These are phyloP conservation scores for Vanderwaltozyma polyspora DNA, from an alignment of 805 yeast species.

Conservation along the genomic window DNA sequence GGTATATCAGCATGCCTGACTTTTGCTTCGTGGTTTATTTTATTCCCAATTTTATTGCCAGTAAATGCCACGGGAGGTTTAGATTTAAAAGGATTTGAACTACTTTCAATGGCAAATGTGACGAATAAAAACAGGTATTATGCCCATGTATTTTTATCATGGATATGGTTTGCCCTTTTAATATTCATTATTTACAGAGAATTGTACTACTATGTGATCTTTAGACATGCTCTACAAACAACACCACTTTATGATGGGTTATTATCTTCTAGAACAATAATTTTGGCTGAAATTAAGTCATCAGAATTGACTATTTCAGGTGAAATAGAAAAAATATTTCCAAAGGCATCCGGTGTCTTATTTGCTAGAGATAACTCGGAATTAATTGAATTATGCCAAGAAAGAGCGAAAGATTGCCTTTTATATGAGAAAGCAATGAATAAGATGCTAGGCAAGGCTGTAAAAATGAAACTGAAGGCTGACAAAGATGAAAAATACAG, in stretches of 20 bases:
- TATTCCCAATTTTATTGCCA: conserved; percentile 64
- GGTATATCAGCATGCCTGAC: conserved; percentile 44
- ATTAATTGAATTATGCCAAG: conserved; percentile 44
- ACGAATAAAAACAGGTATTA: conserved; percentile 50
- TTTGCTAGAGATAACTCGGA: conserved; percentile 54
- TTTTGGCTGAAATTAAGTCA: conserved; percentile 57
- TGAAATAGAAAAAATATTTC: conserved; percentile 47
- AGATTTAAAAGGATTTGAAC: conserved; percentile 45
- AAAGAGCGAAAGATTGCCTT: conserved; percentile 47
- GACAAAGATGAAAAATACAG: conserved; percentile 43
- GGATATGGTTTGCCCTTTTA: conserved; percentile 60
- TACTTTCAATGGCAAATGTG: conserved; percentile 54
- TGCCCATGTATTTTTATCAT: conserved; percentile 67
- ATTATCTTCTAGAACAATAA: conserved; percentile 58
- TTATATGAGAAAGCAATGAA: conserved; percentile 61
- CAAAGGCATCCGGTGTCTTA: conserved; percentile 47
- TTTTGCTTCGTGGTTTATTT: conserved; percentile 39
- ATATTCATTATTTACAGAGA: conserved; percentile 63
- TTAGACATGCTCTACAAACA: conserved; percentile 64
- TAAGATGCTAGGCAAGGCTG: conserved; percentile 47
- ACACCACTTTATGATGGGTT: conserved; percentile 63
- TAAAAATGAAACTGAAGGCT: conserved; percentile 43
- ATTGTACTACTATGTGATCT: conserved; percentile 55
- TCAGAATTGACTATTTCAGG: conserved; percentile 36
- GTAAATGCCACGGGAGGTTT: conserved; percentile 64